Evolutionary conservation across 176 grass and related monocot genomes (phyloP).

Genomic region (Olyra latifolia): DNA sequence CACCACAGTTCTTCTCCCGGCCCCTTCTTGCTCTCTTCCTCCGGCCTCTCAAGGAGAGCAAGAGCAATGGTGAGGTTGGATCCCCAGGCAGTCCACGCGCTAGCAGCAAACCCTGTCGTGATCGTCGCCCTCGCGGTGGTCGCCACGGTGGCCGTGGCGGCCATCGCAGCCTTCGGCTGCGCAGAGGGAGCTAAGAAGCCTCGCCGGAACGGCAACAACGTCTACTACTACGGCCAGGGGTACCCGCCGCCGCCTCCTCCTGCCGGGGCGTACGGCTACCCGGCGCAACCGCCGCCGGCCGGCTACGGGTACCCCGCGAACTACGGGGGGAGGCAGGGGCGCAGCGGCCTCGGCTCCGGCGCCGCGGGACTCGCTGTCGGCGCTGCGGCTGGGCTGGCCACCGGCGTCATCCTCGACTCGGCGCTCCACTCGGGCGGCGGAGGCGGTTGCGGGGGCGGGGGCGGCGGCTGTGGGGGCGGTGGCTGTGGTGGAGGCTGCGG

Average conservation of each 20-base stretch:
- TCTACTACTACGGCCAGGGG: slow-evolving; percentile 45
- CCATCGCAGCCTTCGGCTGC: slow-evolving; percentile 49
- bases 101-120: not conserved
- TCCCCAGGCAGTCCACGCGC: not conserved
- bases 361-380: slow-evolving; percentile 36
- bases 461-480: not conserved
- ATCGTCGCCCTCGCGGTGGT: slow-evolving; percentile 6
- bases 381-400: not conserved
- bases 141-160: slow-evolving; percentile 16
- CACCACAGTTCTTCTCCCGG: not conserved
- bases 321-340: not conserved
- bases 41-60: not conserved
- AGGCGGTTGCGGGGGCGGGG: not conserved
- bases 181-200: slow-evolving; percentile 41
- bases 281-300: slow-evolving; percentile 17
- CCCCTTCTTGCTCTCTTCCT: not conserved
- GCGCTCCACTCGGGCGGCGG: slow-evolving; percentile 20
- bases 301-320: slow-evolving; percentile 38
- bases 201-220: slow-evolving; percentile 22
- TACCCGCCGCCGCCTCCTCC: slow-evolving; percentile 37
- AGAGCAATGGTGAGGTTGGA: slow-evolving; percentile 21
- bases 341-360: slow-evolving; percentile 25
- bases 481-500: slow-evolving; percentile 27
- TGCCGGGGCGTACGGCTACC: slow-evolving; percentile 42
- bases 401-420: not conserved